Percentiles rank a stretch among this genome's conserved stretches.
phyloP scores from a whole-genome alignment of 768 basidiomycete species.

The Mycena pura region DNA sequence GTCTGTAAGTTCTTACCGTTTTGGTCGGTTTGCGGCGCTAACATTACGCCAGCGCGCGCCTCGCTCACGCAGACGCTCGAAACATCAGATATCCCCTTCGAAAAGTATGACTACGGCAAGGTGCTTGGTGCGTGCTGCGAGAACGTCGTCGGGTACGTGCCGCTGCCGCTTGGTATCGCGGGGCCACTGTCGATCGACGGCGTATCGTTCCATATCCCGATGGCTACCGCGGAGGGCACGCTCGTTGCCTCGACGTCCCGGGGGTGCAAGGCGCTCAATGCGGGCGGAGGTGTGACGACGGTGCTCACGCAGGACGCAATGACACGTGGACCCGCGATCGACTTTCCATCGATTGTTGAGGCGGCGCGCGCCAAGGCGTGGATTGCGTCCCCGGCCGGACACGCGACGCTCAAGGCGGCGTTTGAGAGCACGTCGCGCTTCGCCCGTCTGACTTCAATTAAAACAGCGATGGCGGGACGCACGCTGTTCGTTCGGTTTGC shows the following conservation, averaged over 20 bases:
- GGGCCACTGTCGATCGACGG: conserved; percentile 95
- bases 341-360: conserved; percentile 82
- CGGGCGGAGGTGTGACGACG: conserved; percentile 93
- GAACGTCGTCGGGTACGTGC: conserved; percentile 97
- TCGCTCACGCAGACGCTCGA: conserved; percentile 87
- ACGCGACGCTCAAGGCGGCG: conserved; percentile 73
- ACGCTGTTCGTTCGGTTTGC: conserved; percentile 94
- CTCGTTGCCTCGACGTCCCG: conserved; percentile 97
- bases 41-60: conserved; percentile 69
- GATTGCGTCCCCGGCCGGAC: conserved; percentile 85
- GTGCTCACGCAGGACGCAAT: conserved; percentile 92
- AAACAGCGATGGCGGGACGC: conserved; percentile 91
- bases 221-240: conserved; percentile 99
- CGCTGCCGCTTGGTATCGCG: conserved; percentile 94
- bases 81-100: conserved; percentile 78
- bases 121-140: conserved; percentile 98
- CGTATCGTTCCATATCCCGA: conserved; percentile 85
- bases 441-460: conserved; percentile 83
- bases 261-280: conserved; percentile 97
- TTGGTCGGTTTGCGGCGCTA: neutral
- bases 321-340: conserved; percentile 98
- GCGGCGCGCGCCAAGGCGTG: conserved; percentile 88
- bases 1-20: conserved; percentile 70
- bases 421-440: conserved; percentile 97
- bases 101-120: conserved; percentile 90